These are phyloP conservation scores for Nelumbo lutea DNA, from an alignment of 164 flowering plant species.

Conservation along the genomic window DNA sequence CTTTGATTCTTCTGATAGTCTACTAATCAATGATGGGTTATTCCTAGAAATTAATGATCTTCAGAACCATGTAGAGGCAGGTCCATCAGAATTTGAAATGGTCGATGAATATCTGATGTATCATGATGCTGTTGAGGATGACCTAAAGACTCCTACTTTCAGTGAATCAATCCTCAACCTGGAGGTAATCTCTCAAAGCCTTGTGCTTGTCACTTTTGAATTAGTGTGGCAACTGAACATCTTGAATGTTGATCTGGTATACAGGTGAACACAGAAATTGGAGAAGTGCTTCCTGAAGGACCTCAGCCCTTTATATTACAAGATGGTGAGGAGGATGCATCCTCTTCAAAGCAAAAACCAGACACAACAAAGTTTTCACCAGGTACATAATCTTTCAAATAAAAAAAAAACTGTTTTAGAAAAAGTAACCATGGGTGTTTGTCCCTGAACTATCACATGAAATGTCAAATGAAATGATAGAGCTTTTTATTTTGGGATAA, in stretches of 20 bases:
- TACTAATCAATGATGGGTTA: slow-evolving; percentile 25
- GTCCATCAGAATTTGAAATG: slow-evolving; percentile 32
- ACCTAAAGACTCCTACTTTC: slow-evolving; percentile 11
- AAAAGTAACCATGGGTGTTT: too few species aligned
- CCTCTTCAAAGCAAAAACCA: slow-evolving; percentile 37
- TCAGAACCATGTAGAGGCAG: slow-evolving; percentile 21
- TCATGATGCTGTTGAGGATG: slow-evolving; percentile 38
- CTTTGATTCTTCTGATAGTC: slow-evolving; percentile 26
- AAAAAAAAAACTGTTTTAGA: too few species aligned
- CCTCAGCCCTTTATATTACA: slow-evolving; percentile 15
- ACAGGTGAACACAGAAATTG: slow-evolving; percentile 20
- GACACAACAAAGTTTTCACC: slow-evolving; percentile 16
- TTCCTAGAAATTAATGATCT: slow-evolving; percentile 50
- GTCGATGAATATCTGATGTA: slow-evolving; percentile 42
- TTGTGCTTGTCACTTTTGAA: neutral
- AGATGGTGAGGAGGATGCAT: slow-evolving; percentile 27
- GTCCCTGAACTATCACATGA: too few species aligned
- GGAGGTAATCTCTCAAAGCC: slow-evolving; percentile 26
- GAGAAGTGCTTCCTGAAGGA: neutral
- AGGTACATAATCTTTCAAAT: slow-evolving; percentile 21
- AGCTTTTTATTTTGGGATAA: too few species aligned
- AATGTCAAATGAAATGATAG: too few species aligned
- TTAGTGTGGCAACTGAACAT: neutral
- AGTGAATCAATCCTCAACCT: slow-evolving; percentile 8
- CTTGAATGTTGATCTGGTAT: slow-evolving; percentile 3